phyloP scores from a whole-genome alignment of 179 eudicot species.

The Monotropa hypopitys region DNA sequence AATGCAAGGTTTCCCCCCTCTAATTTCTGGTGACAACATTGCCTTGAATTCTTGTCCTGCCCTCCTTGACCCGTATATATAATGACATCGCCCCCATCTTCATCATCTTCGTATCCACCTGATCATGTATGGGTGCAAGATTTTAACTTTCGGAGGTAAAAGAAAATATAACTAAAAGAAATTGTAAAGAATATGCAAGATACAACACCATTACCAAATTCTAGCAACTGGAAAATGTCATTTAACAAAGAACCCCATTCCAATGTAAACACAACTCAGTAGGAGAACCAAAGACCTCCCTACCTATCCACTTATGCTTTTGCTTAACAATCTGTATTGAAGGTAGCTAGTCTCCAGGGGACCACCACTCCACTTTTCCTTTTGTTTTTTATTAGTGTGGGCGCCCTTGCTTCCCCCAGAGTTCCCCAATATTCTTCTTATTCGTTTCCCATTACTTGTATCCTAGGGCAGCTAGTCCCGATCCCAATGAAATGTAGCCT shows the following conservation, averaged over 20 bases:
- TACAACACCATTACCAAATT: neutral
- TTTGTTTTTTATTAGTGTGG: too few species aligned
- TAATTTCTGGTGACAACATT: slow-evolving; percentile 58
- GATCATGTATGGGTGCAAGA: neutral
- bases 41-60: slow-evolving; percentile 45
- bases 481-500: too few species aligned
- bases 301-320: neutral
- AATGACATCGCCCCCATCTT: slow-evolving; percentile 63
- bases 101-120: slow-evolving; percentile 73
- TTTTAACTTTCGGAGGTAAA: neutral
- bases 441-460: too few species aligned
- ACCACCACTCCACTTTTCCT: neutral
- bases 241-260: neutral
- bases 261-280: neutral
- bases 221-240: neutral
- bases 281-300: neutral
- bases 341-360: too few species aligned
- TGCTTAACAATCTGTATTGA: neutral
- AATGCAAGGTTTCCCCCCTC: slow-evolving; percentile 78
- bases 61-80: slow-evolving; percentile 92
- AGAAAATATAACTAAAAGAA: neutral
- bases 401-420: too few species aligned
- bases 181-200: neutral
- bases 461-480: too few species aligned
- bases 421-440: too few species aligned